These are phyloP conservation scores for Zygosaccharomyces sapae DNA, from an alignment of 1,139 yeast genomes.

Conservation along the genomic window DNA sequence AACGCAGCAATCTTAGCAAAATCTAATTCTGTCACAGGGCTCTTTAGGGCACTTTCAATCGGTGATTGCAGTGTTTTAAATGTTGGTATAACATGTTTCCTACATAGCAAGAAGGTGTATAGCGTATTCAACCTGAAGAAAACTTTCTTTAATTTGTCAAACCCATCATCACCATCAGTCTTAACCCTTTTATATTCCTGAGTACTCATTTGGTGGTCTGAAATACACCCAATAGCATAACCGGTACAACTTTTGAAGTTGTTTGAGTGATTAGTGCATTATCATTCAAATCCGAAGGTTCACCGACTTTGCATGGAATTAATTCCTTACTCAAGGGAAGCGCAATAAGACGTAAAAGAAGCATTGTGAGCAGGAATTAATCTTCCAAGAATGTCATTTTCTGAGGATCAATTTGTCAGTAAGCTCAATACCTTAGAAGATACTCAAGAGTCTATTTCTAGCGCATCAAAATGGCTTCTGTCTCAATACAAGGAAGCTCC, in stretches of 20 bases:
- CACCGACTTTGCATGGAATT: neutral
- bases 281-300: neutral
- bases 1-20: slow-evolving; percentile 61
- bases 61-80: slow-evolving; percentile 48
- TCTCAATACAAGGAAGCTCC: slow-evolving; percentile 68
- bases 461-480: slow-evolving; percentile 79
- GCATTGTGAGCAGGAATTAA: neutral
- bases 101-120: slow-evolving; percentile 51
- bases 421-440: slow-evolving; percentile 64
- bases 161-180: slow-evolving; percentile 12
- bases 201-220: neutral
- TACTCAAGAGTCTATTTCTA: slow-evolving; percentile 81
- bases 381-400: slow-evolving; percentile 45
- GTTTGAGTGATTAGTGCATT: neutral
- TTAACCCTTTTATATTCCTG: slow-evolving; percentile 8
- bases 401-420: slow-evolving; percentile 51
- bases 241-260: slow-evolving; percentile 6
- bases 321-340: neutral
- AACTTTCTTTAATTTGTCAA: slow-evolving; percentile 41
- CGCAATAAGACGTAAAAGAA: neutral
- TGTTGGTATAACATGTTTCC: slow-evolving; percentile 54
- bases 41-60: slow-evolving; percentile 43
- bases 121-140: slow-evolving; percentile 51
- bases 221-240: neutral
- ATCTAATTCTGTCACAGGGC: slow-evolving; percentile 44